These are phyloP conservation scores for Pyricularia sp. DNA, from an alignment of 2,329 filamentous ascomycete species.

Conservation along the genomic window DNA sequence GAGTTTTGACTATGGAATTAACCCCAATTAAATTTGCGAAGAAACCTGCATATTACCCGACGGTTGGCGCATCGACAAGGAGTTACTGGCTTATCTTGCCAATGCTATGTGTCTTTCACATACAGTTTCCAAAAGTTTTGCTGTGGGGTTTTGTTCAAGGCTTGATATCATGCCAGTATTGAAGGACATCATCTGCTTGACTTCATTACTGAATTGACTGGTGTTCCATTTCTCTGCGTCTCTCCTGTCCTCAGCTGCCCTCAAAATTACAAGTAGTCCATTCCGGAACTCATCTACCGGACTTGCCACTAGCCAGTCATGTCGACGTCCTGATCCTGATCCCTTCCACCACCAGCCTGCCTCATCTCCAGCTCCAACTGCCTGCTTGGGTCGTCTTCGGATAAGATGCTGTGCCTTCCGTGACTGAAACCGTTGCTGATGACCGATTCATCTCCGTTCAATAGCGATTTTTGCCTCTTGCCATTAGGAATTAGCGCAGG, in stretches of 20 bases:
- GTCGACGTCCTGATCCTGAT: conserved; percentile 2
- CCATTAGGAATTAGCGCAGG: conserved; percentile 14
- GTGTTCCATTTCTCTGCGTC: neutral
- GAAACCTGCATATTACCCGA: neutral
- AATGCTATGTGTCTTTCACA: neutral
- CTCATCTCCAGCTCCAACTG: conserved; percentile 44
- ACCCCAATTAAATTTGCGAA: neutral
- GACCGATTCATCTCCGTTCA: conserved; percentile 9
- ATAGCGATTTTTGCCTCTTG: conserved; percentile 22
- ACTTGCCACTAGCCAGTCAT: conserved; percentile 3
- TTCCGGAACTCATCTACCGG: neutral
- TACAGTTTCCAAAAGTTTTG: neutral
- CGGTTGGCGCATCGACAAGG: neutral
- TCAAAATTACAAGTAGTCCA: neutral
- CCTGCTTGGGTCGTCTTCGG: conserved; percentile 32
- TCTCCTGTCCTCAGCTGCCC: neutral
- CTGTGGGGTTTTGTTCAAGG: neutral
- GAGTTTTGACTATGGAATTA: neutral
- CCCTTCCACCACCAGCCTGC: conserved; percentile 19
- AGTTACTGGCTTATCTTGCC: neutral
- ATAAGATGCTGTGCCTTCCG: conserved; percentile 10
- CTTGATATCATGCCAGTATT: neutral
- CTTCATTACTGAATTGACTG: neutral
- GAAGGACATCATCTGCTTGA: neutral
- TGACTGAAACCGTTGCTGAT: conserved; percentile 13